These are phyloP conservation scores for Podospora conica DNA, from an alignment of 495 filamentous ascomycete species.

Conservation along the genomic window DNA sequence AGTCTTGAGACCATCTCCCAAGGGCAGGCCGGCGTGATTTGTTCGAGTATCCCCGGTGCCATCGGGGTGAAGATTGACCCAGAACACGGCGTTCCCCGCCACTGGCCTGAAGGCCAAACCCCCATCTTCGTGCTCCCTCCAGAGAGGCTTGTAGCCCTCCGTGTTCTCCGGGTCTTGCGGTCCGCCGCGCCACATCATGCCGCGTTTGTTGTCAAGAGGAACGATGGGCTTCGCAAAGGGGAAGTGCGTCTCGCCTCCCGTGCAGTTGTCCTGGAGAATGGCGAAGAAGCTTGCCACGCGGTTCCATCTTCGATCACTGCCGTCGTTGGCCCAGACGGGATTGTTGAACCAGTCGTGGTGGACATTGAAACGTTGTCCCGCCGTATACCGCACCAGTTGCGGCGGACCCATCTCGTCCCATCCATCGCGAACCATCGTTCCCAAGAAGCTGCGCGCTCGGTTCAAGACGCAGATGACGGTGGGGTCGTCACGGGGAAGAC, in stretches of 20 bases:
- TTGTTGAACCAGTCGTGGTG: constrained; percentile 45
- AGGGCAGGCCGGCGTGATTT: constrained; percentile 45
- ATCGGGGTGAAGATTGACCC: constrained; percentile 46
- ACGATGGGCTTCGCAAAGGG: constrained; percentile 32
- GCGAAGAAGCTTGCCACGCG: constrained; percentile 45
- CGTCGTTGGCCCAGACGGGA: constrained; percentile 23
- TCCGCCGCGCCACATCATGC: constrained; percentile 19
- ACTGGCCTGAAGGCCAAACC: constrained; percentile 48
- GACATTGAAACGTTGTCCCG: constrained; percentile 40
- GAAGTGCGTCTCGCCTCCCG: constrained; percentile 44
- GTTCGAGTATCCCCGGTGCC: constrained; percentile 43
- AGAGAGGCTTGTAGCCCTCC: constrained; percentile 22
- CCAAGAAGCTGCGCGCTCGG: constrained; percentile 38
- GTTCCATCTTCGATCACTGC: constrained; percentile 32
- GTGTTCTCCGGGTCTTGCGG: neutral
- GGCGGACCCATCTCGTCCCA: constrained; percentile 45
- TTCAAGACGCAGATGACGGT: constrained; percentile 38
- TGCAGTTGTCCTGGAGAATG: constrained; percentile 38
- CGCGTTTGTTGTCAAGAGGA: constrained; percentile 14
- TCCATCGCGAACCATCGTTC: constrained; percentile 36
- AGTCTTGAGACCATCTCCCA: constrained; percentile 43
- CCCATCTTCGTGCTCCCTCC: constrained; percentile 42
- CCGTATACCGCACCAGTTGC: constrained; percentile 44
- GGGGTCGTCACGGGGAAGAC: constrained; percentile 35
- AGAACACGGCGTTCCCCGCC: constrained; percentile 48